These are phyloP conservation scores for Arthrobotrys iridis DNA, from an alignment of 2,329 filamentous ascomycete genomes.

Conservation along the genomic window DNA sequence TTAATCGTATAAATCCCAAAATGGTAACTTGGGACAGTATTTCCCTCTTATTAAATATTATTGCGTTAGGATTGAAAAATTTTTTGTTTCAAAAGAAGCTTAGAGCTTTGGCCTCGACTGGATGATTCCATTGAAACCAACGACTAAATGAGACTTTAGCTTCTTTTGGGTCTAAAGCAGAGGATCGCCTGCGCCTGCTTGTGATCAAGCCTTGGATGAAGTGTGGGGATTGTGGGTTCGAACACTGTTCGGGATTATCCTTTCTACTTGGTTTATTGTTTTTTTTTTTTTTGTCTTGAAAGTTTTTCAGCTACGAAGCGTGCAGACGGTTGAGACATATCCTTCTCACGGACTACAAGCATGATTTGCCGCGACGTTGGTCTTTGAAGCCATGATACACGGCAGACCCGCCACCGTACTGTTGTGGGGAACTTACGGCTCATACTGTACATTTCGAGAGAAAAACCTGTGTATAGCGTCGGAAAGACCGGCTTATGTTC, in stretches of 20 bases:
- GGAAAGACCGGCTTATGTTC: constrained; percentile 1
- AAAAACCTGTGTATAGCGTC: neutral
- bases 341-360: constrained; percentile 3
- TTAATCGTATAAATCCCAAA: too few relatives aligned
- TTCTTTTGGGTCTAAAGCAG: neutral
- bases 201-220: constrained; percentile 16
- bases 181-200: constrained; percentile 31
- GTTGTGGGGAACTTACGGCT: constrained; percentile 14
- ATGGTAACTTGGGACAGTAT: too few relatives aligned
- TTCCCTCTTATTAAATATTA: too few relatives aligned
- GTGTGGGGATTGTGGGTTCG: constrained; percentile 13
- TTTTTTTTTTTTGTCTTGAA: constrained; percentile 13
- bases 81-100: constrained; percentile 21
- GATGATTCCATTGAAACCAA: constrained; percentile 19
- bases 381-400: neutral
- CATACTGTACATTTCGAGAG: neutral
- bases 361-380: constrained; percentile 17
- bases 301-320: constrained; percentile 6
- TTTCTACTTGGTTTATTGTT: neutral
- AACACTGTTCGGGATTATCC: constrained; percentile 7
- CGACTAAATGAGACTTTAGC: neutral
- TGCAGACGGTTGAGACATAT: constrained; percentile 13
- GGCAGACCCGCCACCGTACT: neutral
- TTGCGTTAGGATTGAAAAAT: constrained; percentile 6
- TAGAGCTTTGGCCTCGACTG: constrained; percentile 5